phyloP scores from a whole-genome alignment of 2,329 filamentous ascomycete species.

The Akanthomyces muscarius region DNA sequence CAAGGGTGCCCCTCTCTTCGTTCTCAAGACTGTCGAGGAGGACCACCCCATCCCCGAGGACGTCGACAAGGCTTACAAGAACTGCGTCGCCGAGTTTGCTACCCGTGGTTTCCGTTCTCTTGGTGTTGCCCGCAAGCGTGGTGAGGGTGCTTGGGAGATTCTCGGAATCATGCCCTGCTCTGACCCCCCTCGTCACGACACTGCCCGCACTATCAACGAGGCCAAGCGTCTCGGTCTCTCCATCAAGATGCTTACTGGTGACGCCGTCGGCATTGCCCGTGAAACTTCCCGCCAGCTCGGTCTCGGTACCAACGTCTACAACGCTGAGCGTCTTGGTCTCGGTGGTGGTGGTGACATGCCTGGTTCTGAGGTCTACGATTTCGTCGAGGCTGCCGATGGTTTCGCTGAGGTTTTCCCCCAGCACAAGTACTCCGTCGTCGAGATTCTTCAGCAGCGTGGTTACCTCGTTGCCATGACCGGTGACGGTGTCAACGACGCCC shows the following conservation, averaged over 20 bases:
- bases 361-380: conserved; percentile 90
- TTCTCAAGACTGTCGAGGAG: conserved; percentile 82
- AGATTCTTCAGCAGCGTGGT: conserved; percentile 89
- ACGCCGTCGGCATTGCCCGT: conserved; percentile 87
- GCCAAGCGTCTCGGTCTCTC: conserved; percentile 82
- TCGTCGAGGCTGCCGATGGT: conserved; percentile 91
- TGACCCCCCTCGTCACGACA: conserved; percentile 87
- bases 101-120: conserved; percentile 92
- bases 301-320: conserved; percentile 90
- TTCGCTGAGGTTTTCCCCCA: conserved; percentile 94
- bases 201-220: conserved; percentile 84
- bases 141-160: conserved; percentile 79
- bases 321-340: conserved; percentile 86
- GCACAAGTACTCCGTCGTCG: conserved; percentile 92
- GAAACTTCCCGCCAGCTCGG: conserved; percentile 89
- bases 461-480: conserved; percentile 95
- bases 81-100: conserved; percentile 87
- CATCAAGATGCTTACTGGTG: conserved; percentile 95
- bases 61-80: conserved; percentile 81
- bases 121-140: conserved; percentile 86
- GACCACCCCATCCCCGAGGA: conserved; percentile 75
- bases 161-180: conserved; percentile 94
- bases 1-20: conserved; percentile 85
- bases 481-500: conserved; percentile 92
- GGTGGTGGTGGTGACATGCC: conserved; percentile 89